Percentiles rank a stretch among this genome's conserved stretches.
Conservation (phyloP, 2,329 filamentous ascomycete species). For the Penicillium rolfsii region DNA sequence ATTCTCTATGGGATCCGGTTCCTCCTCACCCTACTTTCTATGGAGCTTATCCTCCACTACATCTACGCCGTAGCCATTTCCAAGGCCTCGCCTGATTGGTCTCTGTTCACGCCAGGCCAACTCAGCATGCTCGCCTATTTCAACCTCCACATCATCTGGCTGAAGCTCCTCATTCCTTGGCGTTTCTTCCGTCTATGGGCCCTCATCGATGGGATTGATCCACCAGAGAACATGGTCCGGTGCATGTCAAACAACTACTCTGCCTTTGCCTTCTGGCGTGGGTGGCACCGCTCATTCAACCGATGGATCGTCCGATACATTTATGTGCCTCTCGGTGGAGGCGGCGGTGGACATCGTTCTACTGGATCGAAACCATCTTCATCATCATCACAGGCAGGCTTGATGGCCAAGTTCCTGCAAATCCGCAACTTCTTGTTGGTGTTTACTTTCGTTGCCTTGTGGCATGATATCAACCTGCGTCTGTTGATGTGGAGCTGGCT, state of each 20-base stretch:
- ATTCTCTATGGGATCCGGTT: constrained; percentile 83
- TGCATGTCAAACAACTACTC: constrained; percentile 96
- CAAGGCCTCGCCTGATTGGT: constrained; percentile 78
- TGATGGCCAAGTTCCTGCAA: constrained; percentile 58
- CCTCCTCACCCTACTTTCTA: constrained; percentile 74
- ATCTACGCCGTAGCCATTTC: constrained; percentile 93
- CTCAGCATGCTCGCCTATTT: constrained; percentile 90
- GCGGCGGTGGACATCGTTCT: constrained; percentile 39
- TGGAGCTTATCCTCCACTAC: constrained; percentile 90
- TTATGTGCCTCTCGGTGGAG: constrained; percentile 86
- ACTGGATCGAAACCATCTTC: constrained; percentile 49
- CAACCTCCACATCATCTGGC: constrained; percentile 96
- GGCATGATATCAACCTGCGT: constrained; percentile 94
- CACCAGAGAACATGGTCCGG: constrained; percentile 96
- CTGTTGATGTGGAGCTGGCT: constrained; percentile 97
- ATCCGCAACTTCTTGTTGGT: constrained; percentile 78
- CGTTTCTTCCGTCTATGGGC: constrained; percentile 99
- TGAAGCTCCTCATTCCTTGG: constrained; percentile 95
- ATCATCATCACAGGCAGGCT: constrained; percentile 39
- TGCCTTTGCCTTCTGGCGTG: constrained; percentile 88
- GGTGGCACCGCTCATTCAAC: constrained; percentile 95
- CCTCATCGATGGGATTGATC: constrained; percentile 85
- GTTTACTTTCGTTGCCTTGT: constrained; percentile 95
- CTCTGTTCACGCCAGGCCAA: constrained; percentile 80
- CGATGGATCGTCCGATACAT: constrained; percentile 93